Evolutionary conservation across 495 filamentous ascomycete genomes (phyloP).

Genomic region (Tuber indicum): DNA sequence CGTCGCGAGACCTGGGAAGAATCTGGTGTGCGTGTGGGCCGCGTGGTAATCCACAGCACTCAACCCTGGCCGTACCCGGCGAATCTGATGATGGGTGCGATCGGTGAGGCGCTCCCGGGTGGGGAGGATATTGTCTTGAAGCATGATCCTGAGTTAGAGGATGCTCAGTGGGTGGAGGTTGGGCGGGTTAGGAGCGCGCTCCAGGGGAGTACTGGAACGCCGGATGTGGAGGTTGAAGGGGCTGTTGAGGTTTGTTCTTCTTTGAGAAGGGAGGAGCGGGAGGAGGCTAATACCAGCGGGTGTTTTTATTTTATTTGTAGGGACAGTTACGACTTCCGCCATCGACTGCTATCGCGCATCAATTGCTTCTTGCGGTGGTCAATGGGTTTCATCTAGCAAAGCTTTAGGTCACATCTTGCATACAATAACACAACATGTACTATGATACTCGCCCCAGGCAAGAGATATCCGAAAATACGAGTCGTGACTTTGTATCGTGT

Average conservation of each 20-base stretch:
- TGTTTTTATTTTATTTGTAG: constrained; percentile 9
- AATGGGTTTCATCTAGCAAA: constrained; percentile 45
- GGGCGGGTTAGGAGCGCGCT: constrained; percentile 64
- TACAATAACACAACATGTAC: neutral
- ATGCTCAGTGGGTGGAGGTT: constrained; percentile 76
- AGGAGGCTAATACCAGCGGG: neutral
- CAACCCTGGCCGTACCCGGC: constrained; percentile 89
- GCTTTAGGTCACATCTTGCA: neutral
- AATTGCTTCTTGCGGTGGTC: constrained; percentile 55
- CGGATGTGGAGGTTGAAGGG: constrained; percentile 55
- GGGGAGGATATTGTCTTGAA: constrained; percentile 76
- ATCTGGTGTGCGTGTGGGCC: constrained; percentile 71
- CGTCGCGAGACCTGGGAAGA: constrained; percentile 96
- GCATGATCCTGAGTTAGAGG: constrained; percentile 84
- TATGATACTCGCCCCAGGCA: neutral
- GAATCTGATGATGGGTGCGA: constrained; percentile 89
- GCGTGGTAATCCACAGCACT: constrained; percentile 84
- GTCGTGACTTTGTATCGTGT: no score
- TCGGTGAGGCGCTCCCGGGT: constrained; percentile 73
- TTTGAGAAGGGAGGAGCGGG: constrained; percentile 38
- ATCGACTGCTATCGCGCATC: constrained; percentile 71
- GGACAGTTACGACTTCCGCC: constrained; percentile 66
- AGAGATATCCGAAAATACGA: no score
- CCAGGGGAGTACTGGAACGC: constrained; percentile 55
- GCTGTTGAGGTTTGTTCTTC: constrained; percentile 56